A percentile compares a stretch with the other conserved stretches of the same genome.
phyloP scores from a whole-genome alignment of 495 filamentous ascomycete genomes.

The Tricharina praecox region DNA sequence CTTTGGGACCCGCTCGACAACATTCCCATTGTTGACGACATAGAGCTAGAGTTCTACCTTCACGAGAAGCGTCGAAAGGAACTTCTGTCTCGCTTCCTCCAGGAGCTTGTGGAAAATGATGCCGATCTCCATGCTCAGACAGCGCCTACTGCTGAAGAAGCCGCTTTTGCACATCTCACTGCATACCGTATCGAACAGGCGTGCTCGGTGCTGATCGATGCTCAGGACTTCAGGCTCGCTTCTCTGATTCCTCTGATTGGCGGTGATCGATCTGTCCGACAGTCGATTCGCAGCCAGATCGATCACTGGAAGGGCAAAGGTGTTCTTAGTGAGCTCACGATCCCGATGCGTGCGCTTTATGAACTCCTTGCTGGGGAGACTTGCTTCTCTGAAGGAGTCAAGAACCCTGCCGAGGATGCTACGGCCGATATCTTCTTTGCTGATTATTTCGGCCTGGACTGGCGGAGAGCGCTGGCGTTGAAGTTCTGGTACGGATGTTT shows the following conservation, averaged over 20 bases:
- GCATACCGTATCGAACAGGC: conserved; percentile 63
- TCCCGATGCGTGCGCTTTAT: conserved; percentile 72
- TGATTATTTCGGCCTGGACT: conserved; percentile 67
- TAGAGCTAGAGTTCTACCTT: conserved; percentile 26
- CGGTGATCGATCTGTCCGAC: conserved; percentile 42
- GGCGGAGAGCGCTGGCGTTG: conserved; percentile 82
- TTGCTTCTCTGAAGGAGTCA: conserved; percentile 59
- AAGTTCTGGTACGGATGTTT: conserved; percentile 69
- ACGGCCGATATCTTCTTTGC: conserved; percentile 60
- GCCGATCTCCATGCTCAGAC: conserved; percentile 36
- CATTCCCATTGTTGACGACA: conserved; percentile 33
- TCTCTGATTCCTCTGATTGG: conserved; percentile 69
- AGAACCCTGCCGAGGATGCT: conserved; percentile 55
- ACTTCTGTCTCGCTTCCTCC: conserved; percentile 43
- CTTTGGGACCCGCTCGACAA: conserved; percentile 60
- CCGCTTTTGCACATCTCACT: conserved; percentile 62
- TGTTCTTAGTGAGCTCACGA: conserved; percentile 68
- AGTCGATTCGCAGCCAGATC: conserved; percentile 60
- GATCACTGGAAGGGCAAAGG: conserved; percentile 66
- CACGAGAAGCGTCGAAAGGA: conserved; percentile 32
- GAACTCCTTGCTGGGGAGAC: conserved; percentile 77
- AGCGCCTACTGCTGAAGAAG: conserved; percentile 51
- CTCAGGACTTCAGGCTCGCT: conserved; percentile 60
- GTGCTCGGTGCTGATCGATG: conserved; percentile 55
- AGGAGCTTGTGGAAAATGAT: conserved; percentile 40